Conservation (phyloP, 2,329 filamentous ascomycete species). For the Nemania bipapillata region DNA sequence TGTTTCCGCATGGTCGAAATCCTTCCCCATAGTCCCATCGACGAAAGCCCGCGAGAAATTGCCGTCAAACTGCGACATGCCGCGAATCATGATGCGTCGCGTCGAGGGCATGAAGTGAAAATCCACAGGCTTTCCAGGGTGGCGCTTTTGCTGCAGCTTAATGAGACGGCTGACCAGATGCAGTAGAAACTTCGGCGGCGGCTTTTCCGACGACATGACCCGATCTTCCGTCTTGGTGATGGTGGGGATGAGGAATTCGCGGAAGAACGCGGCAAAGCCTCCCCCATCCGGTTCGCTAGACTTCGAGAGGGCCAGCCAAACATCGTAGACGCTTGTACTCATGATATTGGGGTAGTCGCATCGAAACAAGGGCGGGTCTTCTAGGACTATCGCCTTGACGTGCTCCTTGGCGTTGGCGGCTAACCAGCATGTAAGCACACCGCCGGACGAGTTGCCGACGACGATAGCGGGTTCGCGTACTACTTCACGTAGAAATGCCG, state of each 20-base stretch:
- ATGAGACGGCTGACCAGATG: slow-evolving; percentile 12
- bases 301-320: slow-evolving; percentile 17
- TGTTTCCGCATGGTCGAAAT: slow-evolving; percentile 25
- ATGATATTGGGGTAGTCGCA: slow-evolving; percentile 23
- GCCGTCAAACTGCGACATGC: slow-evolving; percentile 29
- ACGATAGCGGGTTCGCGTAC: slow-evolving; percentile 19
- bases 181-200: slow-evolving; percentile 11
- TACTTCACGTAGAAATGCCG: slow-evolving; percentile 11
- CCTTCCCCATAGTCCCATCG: slow-evolving; percentile 24
- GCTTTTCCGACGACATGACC: slow-evolving; percentile 6
- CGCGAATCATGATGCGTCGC: slow-evolving; percentile 23
- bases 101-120: slow-evolving; percentile 21
- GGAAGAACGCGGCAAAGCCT: slow-evolving; percentile 15
- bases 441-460: slow-evolving; percentile 24
- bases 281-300: slow-evolving; percentile 17
- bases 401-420: slow-evolving; percentile 26
- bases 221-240: slow-evolving; percentile 11
- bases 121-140: slow-evolving; percentile 16
- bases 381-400: slow-evolving; percentile 26
- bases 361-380: slow-evolving; percentile 26
- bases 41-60: slow-evolving; percentile 29
- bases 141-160: slow-evolving; percentile 7
- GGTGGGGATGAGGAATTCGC: slow-evolving; percentile 11
- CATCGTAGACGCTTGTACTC: slow-evolving; percentile 18
- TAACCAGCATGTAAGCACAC: slow-evolving; percentile 20